A percentile compares a stretch with the other conserved stretches of the same genome.
These are phyloP conservation scores for Sorghum bicolor DNA, from an alignment of 176 grass and related monocot species.

Conservation along the genomic window DNA sequence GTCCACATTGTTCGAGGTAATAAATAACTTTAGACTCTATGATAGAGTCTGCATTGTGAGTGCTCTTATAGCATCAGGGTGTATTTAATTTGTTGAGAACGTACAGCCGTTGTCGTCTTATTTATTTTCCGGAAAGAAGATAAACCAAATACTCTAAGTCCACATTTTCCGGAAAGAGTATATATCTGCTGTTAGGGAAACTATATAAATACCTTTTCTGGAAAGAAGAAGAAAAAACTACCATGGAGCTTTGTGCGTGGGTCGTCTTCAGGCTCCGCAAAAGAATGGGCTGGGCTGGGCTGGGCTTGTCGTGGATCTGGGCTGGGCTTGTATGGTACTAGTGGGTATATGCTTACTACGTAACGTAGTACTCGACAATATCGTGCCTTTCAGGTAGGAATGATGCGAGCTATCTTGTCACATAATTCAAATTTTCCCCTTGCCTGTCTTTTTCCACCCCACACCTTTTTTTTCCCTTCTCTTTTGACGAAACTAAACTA, in stretches of 20 bases:
- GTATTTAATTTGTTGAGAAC: background rate
- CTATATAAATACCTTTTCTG: background rate
- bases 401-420: conserved; percentile 28
- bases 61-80: background rate
- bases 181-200: background rate
- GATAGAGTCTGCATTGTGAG: no score
- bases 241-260: background rate
- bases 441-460: background rate
- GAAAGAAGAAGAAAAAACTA: background rate
- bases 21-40: no score
- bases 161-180: no score
- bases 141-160: background rate
- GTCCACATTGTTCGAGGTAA: no score
- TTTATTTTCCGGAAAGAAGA: background rate
- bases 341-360: background rate
- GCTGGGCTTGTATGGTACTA: no score
- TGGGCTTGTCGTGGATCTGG: background rate
- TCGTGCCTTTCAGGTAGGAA: conserved; percentile 7
- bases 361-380: background rate
- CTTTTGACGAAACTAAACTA: conserved; percentile 13
- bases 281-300: background rate
- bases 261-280: background rate
- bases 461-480: background rate
- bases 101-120: no score
- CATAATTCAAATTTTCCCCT: background rate